These are phyloP conservation scores for Leccinellum luteum DNA, from an alignment of 768 basidiomycete genomes.

Conservation along the genomic window DNA sequence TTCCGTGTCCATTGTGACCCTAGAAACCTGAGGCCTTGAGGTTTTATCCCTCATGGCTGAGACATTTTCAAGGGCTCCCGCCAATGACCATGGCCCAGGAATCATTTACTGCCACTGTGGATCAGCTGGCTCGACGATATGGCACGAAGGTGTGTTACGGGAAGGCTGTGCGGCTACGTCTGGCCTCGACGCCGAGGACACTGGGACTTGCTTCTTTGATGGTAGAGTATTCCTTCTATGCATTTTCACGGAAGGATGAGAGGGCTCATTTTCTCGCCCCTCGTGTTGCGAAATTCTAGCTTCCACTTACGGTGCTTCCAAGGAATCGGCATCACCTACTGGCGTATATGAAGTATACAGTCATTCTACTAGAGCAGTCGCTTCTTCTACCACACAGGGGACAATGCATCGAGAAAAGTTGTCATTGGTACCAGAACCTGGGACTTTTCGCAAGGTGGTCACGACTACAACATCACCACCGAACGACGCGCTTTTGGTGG, in stretches of 20 bases:
- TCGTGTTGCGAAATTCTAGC: background rate
- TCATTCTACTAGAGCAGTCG: background rate
- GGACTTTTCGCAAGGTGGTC: background rate
- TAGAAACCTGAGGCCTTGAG: background rate
- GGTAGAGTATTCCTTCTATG: background rate
- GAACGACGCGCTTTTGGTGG: background rate
- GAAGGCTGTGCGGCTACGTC: background rate
- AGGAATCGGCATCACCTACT: background rate
- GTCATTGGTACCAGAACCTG: background rate
- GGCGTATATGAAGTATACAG: background rate
- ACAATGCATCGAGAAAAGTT: background rate
- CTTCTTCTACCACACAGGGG: background rate
- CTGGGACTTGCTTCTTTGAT: slow-evolving; percentile 1
- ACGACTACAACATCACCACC: background rate
- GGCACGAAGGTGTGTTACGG: background rate
- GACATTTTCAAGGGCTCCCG: background rate
- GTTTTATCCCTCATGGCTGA: background rate
- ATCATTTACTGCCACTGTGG: background rate
- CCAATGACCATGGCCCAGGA: slow-evolving; percentile 1
- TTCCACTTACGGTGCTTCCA: background rate
- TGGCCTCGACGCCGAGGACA: background rate
- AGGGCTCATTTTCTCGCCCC: background rate
- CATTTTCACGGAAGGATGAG: background rate
- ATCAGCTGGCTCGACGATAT: background rate
- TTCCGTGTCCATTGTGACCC: background rate